Evolutionary conservation across 2,329 filamentous ascomycete genomes (phyloP).

Genomic region (Dactylonectria estremocensis): DNA sequence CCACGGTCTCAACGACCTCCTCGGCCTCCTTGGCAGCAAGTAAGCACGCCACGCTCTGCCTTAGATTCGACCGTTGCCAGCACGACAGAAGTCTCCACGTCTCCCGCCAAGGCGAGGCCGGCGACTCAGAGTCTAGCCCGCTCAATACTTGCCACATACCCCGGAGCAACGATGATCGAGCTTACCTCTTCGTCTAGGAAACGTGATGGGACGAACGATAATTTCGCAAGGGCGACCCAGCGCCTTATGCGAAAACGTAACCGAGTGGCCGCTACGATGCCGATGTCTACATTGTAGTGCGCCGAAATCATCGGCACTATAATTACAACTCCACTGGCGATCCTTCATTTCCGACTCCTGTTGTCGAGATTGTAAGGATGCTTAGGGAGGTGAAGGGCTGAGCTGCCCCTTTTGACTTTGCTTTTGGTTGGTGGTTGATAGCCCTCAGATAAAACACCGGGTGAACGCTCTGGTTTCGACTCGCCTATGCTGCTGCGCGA

Average conservation of each 20-base stretch:
- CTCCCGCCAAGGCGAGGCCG: slow-evolving; percentile 5
- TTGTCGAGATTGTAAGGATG: slow-evolving; percentile 3
- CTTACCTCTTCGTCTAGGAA: slow-evolving; percentile 5
- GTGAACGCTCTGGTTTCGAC: no score
- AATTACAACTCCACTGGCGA: background rate
- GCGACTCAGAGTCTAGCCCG: slow-evolving; percentile 1
- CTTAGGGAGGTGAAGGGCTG: background rate
- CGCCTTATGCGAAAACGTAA: slow-evolving; percentile 1
- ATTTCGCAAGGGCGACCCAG: background rate
- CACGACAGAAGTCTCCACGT: slow-evolving; percentile 1
- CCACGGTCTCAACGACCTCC: background rate
- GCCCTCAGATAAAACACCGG: slow-evolving; percentile 1
- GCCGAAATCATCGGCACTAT: slow-evolving; percentile 1
- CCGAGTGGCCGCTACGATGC: background rate
- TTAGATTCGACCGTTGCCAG: slow-evolving; percentile 6
- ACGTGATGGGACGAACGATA: background rate
- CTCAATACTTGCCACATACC: slow-evolving; percentile 7
- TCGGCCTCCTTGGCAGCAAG: slow-evolving; percentile 4
- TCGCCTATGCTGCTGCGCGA: no score
- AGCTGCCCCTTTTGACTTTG: slow-evolving; percentile 2
- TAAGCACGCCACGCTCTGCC: background rate
- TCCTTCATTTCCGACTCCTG: background rate
- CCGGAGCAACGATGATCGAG: slow-evolving; percentile 1
- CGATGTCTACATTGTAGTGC: slow-evolving; percentile 3
- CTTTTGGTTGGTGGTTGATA: slow-evolving; percentile 6